These are phyloP conservation scores for Rhodotorula kratochvilovae DNA, from an alignment of 768 basidiomycete genomes.

Conservation along the genomic window DNA sequence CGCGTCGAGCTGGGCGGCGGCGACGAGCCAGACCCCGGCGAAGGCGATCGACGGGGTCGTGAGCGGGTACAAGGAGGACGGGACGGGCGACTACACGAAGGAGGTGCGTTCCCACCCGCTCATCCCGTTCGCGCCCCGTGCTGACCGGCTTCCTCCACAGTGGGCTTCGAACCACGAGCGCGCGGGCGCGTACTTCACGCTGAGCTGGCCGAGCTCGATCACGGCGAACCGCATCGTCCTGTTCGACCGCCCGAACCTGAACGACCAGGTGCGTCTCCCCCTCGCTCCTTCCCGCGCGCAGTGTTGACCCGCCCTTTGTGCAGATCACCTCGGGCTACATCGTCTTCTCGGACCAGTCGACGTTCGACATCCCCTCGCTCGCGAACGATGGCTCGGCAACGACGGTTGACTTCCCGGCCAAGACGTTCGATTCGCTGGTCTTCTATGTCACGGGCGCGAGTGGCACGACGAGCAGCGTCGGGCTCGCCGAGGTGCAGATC, in stretches of 20 bases:
- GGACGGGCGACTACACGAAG: constrained; percentile 11
- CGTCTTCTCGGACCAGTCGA: constrained; percentile 21
- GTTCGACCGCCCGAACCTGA: constrained; percentile 32
- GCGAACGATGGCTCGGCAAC: constrained; percentile 21
- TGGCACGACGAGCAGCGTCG: constrained; percentile 7
- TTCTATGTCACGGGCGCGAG: neutral
- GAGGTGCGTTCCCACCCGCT: constrained; percentile 1
- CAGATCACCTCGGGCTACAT: constrained; percentile 1
- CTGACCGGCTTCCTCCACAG: neutral
- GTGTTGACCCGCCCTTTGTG: neutral
- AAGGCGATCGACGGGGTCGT: neutral
- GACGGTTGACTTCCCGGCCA: constrained; percentile 1
- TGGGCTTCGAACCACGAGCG: constrained; percentile 30
- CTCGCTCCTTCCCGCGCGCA: neutral
- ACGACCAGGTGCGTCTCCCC: constrained; percentile 15
- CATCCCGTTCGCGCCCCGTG: too few species aligned
- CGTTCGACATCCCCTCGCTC: constrained; percentile 1
- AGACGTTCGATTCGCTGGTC: neutral
- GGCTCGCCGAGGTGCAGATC: constrained; percentile 16
- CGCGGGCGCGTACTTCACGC: constrained; percentile 2
- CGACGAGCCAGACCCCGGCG: neutral
- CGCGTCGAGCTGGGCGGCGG: neutral
- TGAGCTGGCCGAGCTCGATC: constrained; percentile 6
- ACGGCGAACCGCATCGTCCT: constrained; percentile 11
- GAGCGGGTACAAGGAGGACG: constrained; percentile 22